Percentiles rank a stretch among this genome's conserved stretches.
Conservation (phyloP, 345 rosid species). For the Citrus mangshanensis region DNA sequence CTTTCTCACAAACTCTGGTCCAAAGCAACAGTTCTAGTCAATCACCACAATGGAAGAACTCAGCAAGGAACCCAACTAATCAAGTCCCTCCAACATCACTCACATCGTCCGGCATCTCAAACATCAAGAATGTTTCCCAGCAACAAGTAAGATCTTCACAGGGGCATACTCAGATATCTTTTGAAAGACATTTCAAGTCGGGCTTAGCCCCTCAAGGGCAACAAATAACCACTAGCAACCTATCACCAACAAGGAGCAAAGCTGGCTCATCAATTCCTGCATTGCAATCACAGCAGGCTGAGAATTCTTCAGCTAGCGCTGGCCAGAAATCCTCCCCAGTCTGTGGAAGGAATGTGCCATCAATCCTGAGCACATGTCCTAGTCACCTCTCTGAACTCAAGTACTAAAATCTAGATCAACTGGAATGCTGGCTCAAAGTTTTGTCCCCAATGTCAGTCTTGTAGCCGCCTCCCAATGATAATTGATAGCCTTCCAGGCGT, state of each 20-base stretch:
- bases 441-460: not conserved
- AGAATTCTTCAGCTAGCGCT: constrained; percentile 33
- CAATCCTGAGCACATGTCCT: constrained; percentile 41
- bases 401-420: constrained; percentile 21
- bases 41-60: constrained; percentile 40
- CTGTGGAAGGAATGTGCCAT: constrained; percentile 59
- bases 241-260: constrained; percentile 25
- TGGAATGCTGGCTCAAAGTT: not conserved
- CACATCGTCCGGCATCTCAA: constrained; percentile 20
- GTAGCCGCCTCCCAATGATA: not conserved
- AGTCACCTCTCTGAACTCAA: constrained; percentile 52
- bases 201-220: constrained; percentile 25
- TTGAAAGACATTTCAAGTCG: constrained; percentile 34
- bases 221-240: constrained; percentile 29
- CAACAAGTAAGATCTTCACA: constrained; percentile 37
- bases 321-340: constrained; percentile 49
- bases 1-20: constrained; percentile 22
- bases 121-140: constrained; percentile 35
- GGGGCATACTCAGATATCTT: constrained; percentile 51
- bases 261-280: constrained; percentile 25
- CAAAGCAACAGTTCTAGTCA: constrained; percentile 24
- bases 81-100: constrained; percentile 13
- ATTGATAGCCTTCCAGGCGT: not conserved
- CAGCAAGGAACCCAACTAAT: constrained; percentile 12
- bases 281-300: constrained; percentile 30